Evolutionary conservation across 306 rosid species (phyloP), one percentile per base, ranked within the genome.

Genomic region (Echinosophora koreensis): DNA sequence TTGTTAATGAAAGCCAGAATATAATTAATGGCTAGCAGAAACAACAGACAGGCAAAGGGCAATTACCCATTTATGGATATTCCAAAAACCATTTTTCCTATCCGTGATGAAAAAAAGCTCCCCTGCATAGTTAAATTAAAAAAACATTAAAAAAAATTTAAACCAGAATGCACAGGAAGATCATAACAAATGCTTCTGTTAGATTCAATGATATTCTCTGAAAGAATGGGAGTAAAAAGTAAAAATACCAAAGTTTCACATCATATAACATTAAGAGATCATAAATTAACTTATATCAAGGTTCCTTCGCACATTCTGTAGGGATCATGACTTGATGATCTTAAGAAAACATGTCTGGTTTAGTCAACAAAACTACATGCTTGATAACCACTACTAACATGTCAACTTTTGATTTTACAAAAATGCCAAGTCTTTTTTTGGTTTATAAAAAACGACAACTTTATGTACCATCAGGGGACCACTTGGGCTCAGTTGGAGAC

Each of bases 401-500:
- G 73, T 60, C 46, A 70, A 66, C 28, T 49, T 74, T 79, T 16
- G 12, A 41, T 13, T 56, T 44, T 37, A 16, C 5, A 8, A 52
- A 80, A 72, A 22, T 46, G 47, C 1, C 35, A 71, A 62, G 49
- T 16, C 4, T 2, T n/a, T 14, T 16, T 38, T 0, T 14, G 41
- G 4, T 10, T 39, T 11, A 18, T 3, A 49, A 42, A 67, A 77
- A 49, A 57, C 63, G 63, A 15, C 30, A 58, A 80, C 57, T 59
- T 73, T 79, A 30, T 6, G 47, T 86, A 95, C 99, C 99, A 71
- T 71, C 58, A 16, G 97, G 73, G 28, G 99, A 92, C 99, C 99
- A 96, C 93, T 92, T 92, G 34, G 99, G 99, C 90, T 91, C 99
- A 59, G 87, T 85, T 75, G 97, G 91, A 66, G 99, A 90, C 85